Evolutionary conservation across 441 rosid species (phyloP).

Genomic region (Gossypium schwendimanii): DNA sequence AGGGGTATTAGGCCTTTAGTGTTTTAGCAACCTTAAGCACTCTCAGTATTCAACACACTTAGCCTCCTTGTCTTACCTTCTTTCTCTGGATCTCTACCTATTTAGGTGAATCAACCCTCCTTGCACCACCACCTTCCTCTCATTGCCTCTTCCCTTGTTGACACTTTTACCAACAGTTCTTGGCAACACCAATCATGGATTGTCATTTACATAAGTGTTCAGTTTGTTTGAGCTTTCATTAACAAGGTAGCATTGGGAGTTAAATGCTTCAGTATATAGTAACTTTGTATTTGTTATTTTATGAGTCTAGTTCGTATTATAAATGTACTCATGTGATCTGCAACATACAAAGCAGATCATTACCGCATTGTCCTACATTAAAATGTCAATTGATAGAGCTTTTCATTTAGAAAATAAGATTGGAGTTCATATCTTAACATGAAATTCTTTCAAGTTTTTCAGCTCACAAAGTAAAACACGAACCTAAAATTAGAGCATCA

Average conservation of each 20-base stretch:
- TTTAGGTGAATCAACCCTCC: too few species aligned
- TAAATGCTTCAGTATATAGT: not conserved
- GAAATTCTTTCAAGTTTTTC: not conserved
- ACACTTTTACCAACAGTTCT: too few species aligned
- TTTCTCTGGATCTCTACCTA: too few species aligned
- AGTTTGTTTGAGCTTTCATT: not conserved
- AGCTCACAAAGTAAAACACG: not conserved
- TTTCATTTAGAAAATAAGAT: not conserved
- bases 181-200: too few species aligned
- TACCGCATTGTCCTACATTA: not conserved
- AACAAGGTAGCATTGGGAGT: not conserved
- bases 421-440: not conserved
- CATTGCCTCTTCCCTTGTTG: too few species aligned
- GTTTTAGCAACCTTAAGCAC: too few species aligned
- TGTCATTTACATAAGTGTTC: not conserved
- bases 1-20: too few species aligned
- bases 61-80: too few species aligned
- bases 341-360: not conserved
- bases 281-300: not conserved
- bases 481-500: not conserved
- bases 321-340: not conserved
- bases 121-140: too few species aligned
- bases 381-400: not conserved
- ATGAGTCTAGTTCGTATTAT: not conserved
- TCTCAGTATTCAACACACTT: too few species aligned